Percentiles rank a stretch among this genome's conserved stretches.
These are phyloP conservation scores for Trapa incisa DNA, from an alignment of 345 rosid species.

Conservation along the genomic window DNA sequence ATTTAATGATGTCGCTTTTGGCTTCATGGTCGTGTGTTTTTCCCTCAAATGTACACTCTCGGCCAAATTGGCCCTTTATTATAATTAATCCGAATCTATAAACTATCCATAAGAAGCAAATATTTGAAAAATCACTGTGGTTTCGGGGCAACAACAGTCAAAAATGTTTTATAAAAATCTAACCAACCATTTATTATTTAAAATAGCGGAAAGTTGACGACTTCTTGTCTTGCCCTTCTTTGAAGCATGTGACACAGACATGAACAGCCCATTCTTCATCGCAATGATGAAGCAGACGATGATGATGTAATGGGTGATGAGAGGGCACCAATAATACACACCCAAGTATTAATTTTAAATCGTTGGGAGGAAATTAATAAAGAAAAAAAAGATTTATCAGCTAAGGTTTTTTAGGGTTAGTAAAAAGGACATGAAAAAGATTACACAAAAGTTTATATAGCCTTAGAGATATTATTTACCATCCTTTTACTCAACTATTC, in stretches of 20 bases:
- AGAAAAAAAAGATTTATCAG: not conserved
- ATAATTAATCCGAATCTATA: not conserved
- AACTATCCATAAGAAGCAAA: not conserved
- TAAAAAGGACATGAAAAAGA: too few relatives aligned
- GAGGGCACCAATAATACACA: not conserved
- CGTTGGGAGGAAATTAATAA: not conserved
- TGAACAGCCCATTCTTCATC: slow-evolving; percentile 45
- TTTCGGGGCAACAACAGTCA: not conserved
- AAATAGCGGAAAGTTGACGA: not conserved
- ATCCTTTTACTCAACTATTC: too few relatives aligned
- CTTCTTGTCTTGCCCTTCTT: slow-evolving; percentile 1
- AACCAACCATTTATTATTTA: not conserved
- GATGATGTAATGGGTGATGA: not conserved
- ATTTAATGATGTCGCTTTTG: not conserved
- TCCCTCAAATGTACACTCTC: not conserved
- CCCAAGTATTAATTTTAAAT: not conserved
- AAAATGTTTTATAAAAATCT: not conserved
- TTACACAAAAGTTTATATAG: too few relatives aligned
- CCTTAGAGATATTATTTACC: too few relatives aligned
- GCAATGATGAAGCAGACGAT: slow-evolving; percentile 24
- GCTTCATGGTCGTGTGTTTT: not conserved
- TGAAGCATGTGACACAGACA: slow-evolving; percentile 34
- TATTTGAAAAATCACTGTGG: not conserved
- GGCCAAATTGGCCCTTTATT: not conserved
- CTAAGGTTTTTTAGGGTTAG: not conserved